Evolutionary conservation across 768 basidiomycete species (phyloP).

Genomic region (Collybia sp.): DNA sequence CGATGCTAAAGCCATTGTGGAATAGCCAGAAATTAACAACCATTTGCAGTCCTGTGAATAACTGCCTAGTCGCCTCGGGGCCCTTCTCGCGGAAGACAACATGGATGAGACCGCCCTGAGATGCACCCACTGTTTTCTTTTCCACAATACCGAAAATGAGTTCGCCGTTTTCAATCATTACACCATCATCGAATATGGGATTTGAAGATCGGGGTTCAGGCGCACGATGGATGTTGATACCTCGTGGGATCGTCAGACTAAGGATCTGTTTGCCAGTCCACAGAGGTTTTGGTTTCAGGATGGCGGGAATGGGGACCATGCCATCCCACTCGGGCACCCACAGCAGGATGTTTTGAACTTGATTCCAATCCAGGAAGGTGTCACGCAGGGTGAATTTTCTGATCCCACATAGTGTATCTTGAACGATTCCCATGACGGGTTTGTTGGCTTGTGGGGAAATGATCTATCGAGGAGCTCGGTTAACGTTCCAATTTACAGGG

Average conservation of each 20-base stretch:
- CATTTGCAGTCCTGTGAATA: conserved; percentile 92
- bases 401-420: conserved; percentile 96
- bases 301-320: conserved; percentile 83
- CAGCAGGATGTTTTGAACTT: conserved; percentile 94
- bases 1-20: conserved; percentile 98
- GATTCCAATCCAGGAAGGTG: conserved; percentile 91
- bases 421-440: conserved; percentile 99
- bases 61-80: conserved; percentile 80
- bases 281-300: conserved; percentile 93
- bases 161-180: conserved; percentile 96
- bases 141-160: conserved; percentile 93
- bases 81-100: conserved; percentile 98
- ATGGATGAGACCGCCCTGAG: conserved; percentile 91
- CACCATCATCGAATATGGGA: conserved; percentile 89
- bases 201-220: conserved; percentile 76
- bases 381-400: conserved; percentile 97
- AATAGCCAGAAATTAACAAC: conserved; percentile 99
- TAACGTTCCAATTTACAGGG: background rate
- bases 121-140: conserved; percentile 98
- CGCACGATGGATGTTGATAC: conserved; percentile 87
- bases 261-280: conserved; percentile 99
- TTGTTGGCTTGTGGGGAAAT: conserved; percentile 99
- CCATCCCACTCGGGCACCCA: conserved; percentile 99
- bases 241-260: conserved; percentile 87
- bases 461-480: conserved; percentile 50